phyloP scores from a whole-genome alignment of 1,139 yeast genomes.

The Diutina ranongensis region DNA sequence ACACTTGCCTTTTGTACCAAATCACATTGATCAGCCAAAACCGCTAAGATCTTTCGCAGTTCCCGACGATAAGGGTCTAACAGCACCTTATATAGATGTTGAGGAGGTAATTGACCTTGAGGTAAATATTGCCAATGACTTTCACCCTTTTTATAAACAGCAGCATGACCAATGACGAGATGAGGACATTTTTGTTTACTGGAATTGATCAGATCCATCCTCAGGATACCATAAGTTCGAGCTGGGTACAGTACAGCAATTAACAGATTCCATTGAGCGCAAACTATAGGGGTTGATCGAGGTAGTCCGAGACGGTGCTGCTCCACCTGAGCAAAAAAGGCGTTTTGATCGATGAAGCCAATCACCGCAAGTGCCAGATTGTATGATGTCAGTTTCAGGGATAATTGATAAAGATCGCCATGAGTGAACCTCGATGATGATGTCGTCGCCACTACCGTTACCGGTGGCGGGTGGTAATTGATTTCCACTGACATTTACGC shows the following conservation, averaged over 20 bases:
- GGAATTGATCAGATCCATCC: slow-evolving; percentile 62
- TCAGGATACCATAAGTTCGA: slow-evolving; percentile 62
- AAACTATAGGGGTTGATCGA: slow-evolving; percentile 72
- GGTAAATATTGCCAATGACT: slow-evolving; percentile 60
- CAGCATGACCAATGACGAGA: slow-evolving; percentile 78
- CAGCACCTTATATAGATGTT: slow-evolving; percentile 63
- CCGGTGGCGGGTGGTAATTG: background rate
- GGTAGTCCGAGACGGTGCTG: slow-evolving; percentile 59
- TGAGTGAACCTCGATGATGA: background rate
- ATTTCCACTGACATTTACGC: background rate
- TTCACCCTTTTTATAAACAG: slow-evolving; percentile 84
- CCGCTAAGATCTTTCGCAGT: slow-evolving; percentile 62
- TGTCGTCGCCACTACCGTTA: background rate
- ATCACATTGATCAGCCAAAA: slow-evolving; percentile 47
- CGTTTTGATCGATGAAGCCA: slow-evolving; percentile 83
- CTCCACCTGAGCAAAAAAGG: slow-evolving; percentile 93
- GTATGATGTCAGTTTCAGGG: slow-evolving; percentile 24
- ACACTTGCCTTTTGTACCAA: slow-evolving; percentile 88
- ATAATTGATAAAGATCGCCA: background rate
- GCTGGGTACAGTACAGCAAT: slow-evolving; percentile 93
- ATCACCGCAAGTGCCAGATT: slow-evolving; percentile 67
- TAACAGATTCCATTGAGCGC: slow-evolving; percentile 84
- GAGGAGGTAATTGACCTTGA: slow-evolving; percentile 22
- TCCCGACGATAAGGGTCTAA: slow-evolving; percentile 87
- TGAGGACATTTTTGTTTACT: slow-evolving; percentile 70